These are phyloP conservation scores for Xylaria digitata DNA, from an alignment of 2,329 filamentous ascomycete species.

Conservation along the genomic window DNA sequence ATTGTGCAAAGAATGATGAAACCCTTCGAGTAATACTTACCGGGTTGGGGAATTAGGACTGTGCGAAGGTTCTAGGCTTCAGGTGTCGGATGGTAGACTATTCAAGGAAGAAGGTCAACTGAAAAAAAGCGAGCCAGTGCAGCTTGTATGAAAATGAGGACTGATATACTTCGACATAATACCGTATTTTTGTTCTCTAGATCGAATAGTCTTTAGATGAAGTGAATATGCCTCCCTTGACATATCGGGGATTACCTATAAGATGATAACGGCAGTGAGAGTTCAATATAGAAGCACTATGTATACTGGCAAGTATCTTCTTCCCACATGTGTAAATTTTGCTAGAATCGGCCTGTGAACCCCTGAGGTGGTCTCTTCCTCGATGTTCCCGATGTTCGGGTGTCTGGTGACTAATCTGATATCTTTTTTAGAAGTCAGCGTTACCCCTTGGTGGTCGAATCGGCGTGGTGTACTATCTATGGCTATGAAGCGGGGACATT, in stretches of 20 bases:
- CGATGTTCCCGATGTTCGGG: not conserved
- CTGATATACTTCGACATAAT: not conserved
- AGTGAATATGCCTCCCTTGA: not conserved
- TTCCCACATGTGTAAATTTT: not conserved
- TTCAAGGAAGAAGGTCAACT: constrained; percentile 3
- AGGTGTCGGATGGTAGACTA: constrained; percentile 4
- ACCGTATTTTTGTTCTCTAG: not conserved
- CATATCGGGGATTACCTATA: not conserved
- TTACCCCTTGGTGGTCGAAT: constrained; percentile 1
- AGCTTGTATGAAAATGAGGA: not conserved
- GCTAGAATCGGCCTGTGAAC: not conserved
- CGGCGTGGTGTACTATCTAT: not conserved
- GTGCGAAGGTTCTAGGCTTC: constrained; percentile 11
- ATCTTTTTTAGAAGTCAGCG: not conserved
- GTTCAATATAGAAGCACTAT: not conserved
- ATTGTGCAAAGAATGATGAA: not conserved
- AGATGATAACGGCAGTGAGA: not conserved
- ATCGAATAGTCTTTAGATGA: no score
- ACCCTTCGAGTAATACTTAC: not conserved
- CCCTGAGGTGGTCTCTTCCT: not conserved
- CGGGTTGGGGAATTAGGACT: not conserved
- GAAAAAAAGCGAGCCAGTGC: not conserved
- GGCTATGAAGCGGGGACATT: not conserved
- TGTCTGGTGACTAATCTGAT: not conserved
- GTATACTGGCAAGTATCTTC: not conserved